Conservation (phyloP, 116 monocot species). For the Papilionanthe hybrid region DNA sequence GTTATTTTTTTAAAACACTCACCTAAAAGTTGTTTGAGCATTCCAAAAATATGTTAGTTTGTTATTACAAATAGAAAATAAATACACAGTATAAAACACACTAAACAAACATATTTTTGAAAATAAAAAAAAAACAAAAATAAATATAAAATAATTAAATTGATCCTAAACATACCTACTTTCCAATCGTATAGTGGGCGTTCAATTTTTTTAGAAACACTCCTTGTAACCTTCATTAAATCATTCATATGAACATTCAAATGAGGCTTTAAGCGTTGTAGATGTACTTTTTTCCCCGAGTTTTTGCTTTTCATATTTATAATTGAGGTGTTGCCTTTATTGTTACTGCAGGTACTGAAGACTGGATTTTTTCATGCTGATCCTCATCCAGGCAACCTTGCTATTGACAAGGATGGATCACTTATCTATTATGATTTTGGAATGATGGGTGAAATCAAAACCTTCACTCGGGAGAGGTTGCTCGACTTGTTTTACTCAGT, state of each 20-base stretch:
- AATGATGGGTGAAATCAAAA: slow-evolving; percentile 99
- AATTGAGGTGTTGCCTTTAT: neutral
- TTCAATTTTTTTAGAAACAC: neutral
- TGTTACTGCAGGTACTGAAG: slow-evolving; percentile 71
- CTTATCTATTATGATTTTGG: slow-evolving; percentile 99
- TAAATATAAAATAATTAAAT: too few relatives aligned
- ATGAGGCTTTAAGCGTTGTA: neutral
- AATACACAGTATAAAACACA: too few relatives aligned
- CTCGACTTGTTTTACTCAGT: slow-evolving; percentile 86
- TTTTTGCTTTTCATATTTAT: slow-evolving; percentile 1
- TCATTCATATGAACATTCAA: neutral
- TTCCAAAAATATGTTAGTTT: too few relatives aligned
- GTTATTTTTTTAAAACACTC: too few relatives aligned
- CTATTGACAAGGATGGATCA: slow-evolving; percentile 85
- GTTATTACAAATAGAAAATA: too few relatives aligned
- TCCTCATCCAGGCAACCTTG: slow-evolving; percentile 98
- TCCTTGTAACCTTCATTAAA: neutral
- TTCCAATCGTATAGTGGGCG: neutral
- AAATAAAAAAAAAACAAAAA: too few relatives aligned
- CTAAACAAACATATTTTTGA: too few relatives aligned
- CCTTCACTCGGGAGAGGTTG: slow-evolving; percentile 87
- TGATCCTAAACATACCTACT: too few relatives aligned
- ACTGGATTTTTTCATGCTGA: slow-evolving; percentile 99
- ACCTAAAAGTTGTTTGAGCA: too few relatives aligned
- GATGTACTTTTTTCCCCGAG: neutral